phyloP scores from a whole-genome alignment of 139 green algal species.

The Raphidocelis subcapitata region DNA sequence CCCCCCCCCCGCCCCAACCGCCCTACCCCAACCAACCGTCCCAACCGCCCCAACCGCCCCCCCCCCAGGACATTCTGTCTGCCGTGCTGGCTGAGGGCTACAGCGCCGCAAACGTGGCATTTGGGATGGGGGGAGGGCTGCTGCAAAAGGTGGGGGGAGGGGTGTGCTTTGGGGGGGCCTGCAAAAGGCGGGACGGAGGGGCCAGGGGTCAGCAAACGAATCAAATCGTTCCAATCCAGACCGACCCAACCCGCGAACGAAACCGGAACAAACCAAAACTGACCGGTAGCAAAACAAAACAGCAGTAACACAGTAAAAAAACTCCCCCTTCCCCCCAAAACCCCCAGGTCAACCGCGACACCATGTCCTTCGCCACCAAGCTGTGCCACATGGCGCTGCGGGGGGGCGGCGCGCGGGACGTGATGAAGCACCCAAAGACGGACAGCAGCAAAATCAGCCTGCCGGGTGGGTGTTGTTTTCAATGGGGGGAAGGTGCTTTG shows the following conservation, averaged over 20 bases:
- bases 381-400: constrained; percentile 81
- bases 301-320: too few species aligned
- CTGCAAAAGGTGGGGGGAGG: constrained; percentile 86
- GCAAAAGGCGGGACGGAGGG: too few species aligned
- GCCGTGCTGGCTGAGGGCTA: constrained; percentile 68
- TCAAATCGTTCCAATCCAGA: too few species aligned
- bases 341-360: constrained; percentile 76
- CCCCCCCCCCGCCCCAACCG: too few species aligned
- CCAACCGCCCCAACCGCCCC: too few species aligned
- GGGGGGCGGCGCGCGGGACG: constrained; percentile 52
- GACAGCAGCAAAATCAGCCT: constrained; percentile 74
- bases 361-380: constrained; percentile 92
- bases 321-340: too few species aligned
- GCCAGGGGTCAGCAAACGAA: too few species aligned
- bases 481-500: neutral
- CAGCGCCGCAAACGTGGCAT: constrained; percentile 74
- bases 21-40: too few species aligned
- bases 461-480: constrained; percentile 39
- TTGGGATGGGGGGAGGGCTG: constrained; percentile 93
- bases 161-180: too few species aligned
- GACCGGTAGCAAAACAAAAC: too few species aligned
- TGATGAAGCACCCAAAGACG: constrained; percentile 81
- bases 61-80: constrained; percentile 55
- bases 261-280: too few species aligned
- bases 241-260: too few species aligned